These are phyloP conservation scores for Sporothrix phasma DNA, from an alignment of 2,329 filamentous ascomycete genomes.

Conservation along the genomic window DNA sequence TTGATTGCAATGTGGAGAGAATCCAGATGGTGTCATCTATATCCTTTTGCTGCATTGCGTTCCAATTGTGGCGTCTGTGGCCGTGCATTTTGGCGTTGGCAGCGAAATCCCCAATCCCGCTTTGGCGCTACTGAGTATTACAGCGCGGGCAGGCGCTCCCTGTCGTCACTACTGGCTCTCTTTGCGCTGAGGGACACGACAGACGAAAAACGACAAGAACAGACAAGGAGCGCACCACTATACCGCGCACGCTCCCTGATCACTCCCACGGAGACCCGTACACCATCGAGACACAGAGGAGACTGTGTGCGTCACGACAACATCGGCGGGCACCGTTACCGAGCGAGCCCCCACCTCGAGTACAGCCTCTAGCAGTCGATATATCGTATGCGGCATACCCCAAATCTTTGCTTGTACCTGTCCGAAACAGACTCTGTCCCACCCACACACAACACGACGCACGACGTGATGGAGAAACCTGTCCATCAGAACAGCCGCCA, in stretches of 20 bases:
- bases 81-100: slow-evolving; percentile 1
- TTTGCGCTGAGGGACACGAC: not conserved
- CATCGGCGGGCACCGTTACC: too few relatives aligned
- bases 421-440: not conserved
- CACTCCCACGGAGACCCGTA: not conserved
- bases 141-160: not conserved
- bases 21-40: too few relatives aligned
- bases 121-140: slow-evolving; percentile 3
- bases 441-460: not conserved
- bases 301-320: not conserved
- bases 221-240: not conserved
- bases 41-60: not conserved
- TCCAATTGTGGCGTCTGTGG: slow-evolving; percentile 9
- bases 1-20: too few relatives aligned
- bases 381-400: too few relatives aligned
- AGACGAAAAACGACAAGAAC: not conserved
- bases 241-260: not conserved
- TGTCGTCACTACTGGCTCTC: slow-evolving; percentile 5
- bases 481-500: slow-evolving; percentile 24
- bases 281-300: not conserved
- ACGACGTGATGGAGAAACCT: slow-evolving; percentile 25
- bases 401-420: not conserved
- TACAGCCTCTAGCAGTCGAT: not conserved
- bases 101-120: slow-evolving; percentile 5
- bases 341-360: not conserved